Evolutionary conservation across 1,139 yeast species (phyloP).

Genomic region (Zygoascus sp.): DNA sequence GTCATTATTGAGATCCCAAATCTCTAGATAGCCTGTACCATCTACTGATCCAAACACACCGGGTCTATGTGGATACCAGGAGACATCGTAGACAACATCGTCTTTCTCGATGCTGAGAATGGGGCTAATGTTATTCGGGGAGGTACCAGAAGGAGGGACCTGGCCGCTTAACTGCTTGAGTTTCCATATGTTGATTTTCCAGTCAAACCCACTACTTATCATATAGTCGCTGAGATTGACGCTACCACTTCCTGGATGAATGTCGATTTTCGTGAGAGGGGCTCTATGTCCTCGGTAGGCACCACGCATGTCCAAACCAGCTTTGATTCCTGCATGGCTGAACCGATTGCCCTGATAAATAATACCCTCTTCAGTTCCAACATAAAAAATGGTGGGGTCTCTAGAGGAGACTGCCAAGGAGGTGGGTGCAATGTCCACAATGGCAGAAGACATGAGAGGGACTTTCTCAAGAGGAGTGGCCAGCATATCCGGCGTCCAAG

Average conservation of each 20-base stretch:
- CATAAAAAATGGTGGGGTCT: slow-evolving; percentile 39
- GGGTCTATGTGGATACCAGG: slow-evolving; percentile 42
- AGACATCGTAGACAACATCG: slow-evolving; percentile 43
- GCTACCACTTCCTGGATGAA: slow-evolving; percentile 32
- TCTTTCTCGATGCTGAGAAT: slow-evolving; percentile 35
- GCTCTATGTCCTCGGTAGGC: slow-evolving; percentile 36
- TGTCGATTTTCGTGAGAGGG: slow-evolving; percentile 36
- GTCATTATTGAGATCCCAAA: slow-evolving; percentile 50
- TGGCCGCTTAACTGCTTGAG: slow-evolving; percentile 20
- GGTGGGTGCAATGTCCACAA: slow-evolving; percentile 37
- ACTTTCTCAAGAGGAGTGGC: slow-evolving; percentile 39
- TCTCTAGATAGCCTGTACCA: slow-evolving; percentile 44
- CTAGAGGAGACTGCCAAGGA: slow-evolving; percentile 32
- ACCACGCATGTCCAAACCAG: slow-evolving; percentile 33
- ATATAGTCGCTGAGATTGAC: slow-evolving; percentile 34
- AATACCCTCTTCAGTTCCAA: slow-evolving; percentile 48
- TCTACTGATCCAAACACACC: slow-evolving; percentile 50
- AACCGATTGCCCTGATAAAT: slow-evolving; percentile 42
- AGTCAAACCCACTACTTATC: slow-evolving; percentile 39
- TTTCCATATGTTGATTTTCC: slow-evolving; percentile 43
- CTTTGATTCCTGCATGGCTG: slow-evolving; percentile 35
- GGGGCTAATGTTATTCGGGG: slow-evolving; percentile 16
- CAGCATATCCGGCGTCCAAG: slow-evolving; percentile 46
- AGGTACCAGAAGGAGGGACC: slow-evolving; percentile 2
- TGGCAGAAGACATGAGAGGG: slow-evolving; percentile 28